Percentiles rank a stretch among this genome's conserved stretches.
phyloP scores from a whole-genome alignment of 257 asterid genomes.

The Solanum chilense region DNA sequence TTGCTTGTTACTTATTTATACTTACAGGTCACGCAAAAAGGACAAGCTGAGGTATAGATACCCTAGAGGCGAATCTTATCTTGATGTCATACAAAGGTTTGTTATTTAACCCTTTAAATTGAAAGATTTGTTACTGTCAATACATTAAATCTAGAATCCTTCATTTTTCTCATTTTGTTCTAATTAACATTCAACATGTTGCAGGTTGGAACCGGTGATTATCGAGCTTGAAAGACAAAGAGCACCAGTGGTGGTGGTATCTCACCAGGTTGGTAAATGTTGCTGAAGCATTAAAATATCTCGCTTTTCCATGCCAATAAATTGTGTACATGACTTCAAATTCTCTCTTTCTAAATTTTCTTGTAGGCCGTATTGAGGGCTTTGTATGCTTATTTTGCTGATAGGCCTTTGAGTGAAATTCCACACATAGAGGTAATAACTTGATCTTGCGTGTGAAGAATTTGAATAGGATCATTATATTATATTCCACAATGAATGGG shows the following conservation, averaged over 20 bases:
- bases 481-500: not conserved
- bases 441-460: not conserved
- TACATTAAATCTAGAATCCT: not conserved
- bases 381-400: slow-evolving; percentile 95
- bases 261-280: slow-evolving; percentile 70
- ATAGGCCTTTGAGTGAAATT: slow-evolving; percentile 90
- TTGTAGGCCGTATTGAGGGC: slow-evolving; percentile 93
- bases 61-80: slow-evolving; percentile 98
- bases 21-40: slow-evolving; percentile 74
- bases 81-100: slow-evolving; percentile 97
- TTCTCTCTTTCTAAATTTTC: not conserved
- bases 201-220: slow-evolving; percentile 95
- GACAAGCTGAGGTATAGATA: slow-evolving; percentile 95
- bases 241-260: slow-evolving; percentile 95
- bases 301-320: not conserved
- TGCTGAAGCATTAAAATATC: not conserved
- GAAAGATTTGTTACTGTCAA: not conserved
- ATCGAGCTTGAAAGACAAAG: slow-evolving; percentile 96
- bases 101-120: slow-evolving; percentile 2
- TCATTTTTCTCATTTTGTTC: not conserved
- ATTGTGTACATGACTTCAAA: not conserved
- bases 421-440: slow-evolving; percentile 86
- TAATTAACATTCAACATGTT: slow-evolving; percentile 7
- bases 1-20: not conserved
- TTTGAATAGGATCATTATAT: not conserved